Evolutionary conservation across 768 basidiomycete genomes (phyloP), one percentile per base, ranked within the genome.

Genomic region (Russula olivacea): DNA sequence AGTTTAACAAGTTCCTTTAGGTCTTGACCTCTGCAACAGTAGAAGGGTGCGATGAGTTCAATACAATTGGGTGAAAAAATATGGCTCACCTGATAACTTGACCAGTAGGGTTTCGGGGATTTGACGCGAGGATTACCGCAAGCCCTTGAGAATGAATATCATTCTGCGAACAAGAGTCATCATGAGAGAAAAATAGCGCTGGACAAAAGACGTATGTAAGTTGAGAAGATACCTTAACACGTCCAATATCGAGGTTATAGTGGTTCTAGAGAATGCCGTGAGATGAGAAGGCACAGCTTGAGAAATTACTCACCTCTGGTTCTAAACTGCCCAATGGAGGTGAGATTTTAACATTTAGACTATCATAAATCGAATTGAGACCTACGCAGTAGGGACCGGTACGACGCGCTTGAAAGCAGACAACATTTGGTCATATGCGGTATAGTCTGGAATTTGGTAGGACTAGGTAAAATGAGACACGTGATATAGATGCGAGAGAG

Each of bases 31-130:
- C 86, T 87, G 69, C 4, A 43, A 41, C 4, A 15, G n/a, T 43
- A 41, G 21, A 40, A 43, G 21, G n/a, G 43, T 12, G 45, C 10
- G 21, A 21, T 11, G 45, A 21, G 21, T 47, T 57, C 3, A 23
- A 21, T 38, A 50, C 9, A 12, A 8, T 23, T 61, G 14, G 36
- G 9, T 12, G 58, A 55, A 17, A 34, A 43, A 49, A 25, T 38
- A 19, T 58, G 12, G 72, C 74, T 25, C 69, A 90, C 86, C 80
- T 81, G 66, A 85, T 82, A 58, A 87, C 84, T 72, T 96, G 94
- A n/a, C 95, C 93, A 1, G 95, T 97, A 3, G 95, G 94, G 72
- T 97, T 98, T 58, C 94, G 85, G n/a, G 95, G 95, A 75, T 97
- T 98, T 25, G 91, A 93, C 0, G 92, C 89, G 49, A 95, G 77